These are phyloP conservation scores for Macroventuria anomochaeta DNA, from an alignment of 2,329 filamentous ascomycete genomes.

Conservation along the genomic window DNA sequence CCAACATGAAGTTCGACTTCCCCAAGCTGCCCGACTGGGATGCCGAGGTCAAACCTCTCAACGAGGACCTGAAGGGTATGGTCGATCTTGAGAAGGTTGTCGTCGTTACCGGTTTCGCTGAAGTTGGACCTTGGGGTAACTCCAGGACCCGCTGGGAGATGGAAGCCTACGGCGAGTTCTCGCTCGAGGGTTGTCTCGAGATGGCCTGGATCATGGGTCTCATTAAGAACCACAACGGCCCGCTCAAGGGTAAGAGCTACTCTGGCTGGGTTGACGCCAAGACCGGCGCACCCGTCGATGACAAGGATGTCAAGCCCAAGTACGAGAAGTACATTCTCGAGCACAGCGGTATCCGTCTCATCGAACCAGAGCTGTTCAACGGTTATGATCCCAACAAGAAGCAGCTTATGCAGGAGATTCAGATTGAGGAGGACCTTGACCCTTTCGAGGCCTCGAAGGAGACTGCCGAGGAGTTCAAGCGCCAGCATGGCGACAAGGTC, in stretches of 20 bases:
- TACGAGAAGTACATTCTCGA: conserved; percentile 97
- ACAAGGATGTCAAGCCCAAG: conserved; percentile 96
- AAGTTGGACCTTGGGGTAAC: conserved; percentile 98
- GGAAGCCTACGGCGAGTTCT: conserved; percentile 96
- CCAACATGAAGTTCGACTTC: conserved; percentile 98
- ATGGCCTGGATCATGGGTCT: conserved; percentile 99
- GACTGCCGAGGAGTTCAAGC: conserved; percentile 95
- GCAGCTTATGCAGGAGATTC: conserved; percentile 95
- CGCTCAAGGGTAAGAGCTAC: conserved; percentile 94
- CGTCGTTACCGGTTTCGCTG: conserved; percentile 94
- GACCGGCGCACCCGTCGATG: conserved; percentile 91
- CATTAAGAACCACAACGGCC: conserved; percentile 97
- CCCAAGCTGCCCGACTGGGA: conserved; percentile 91
- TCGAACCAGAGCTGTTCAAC: conserved; percentile 95
- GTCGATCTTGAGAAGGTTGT: conserved; percentile 98
- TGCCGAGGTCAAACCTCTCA: conserved; percentile 85
- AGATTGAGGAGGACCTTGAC: conserved; percentile 95
- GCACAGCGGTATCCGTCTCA: conserved; percentile 95
- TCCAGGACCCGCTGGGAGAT: conserved; percentile 98
- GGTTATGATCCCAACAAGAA: conserved; percentile 99
- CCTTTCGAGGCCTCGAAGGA: conserved; percentile 98
- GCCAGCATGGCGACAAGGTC: conserved; percentile 95
- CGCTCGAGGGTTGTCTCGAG: conserved; percentile 95
- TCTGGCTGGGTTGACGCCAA: conserved; percentile 97
- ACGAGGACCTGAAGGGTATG: conserved; percentile 91